A percentile compares a stretch with the other conserved stretches of the same genome.
Evolutionary conservation across 78 protist genomes (phyloP).

Genomic region (Dictyostelium capitatum): DNA sequence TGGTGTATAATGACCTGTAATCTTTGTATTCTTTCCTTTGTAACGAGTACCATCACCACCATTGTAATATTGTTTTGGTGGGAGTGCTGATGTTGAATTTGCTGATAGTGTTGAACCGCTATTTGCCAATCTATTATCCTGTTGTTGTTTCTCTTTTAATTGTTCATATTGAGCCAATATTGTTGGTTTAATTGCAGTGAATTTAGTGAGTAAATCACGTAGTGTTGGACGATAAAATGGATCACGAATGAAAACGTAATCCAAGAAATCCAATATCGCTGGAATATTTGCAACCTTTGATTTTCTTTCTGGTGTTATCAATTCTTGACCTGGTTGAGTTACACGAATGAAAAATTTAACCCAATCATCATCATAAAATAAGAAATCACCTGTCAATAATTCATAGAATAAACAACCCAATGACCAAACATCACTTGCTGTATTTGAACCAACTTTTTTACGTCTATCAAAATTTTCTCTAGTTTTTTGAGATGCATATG

Average conservation of each 20-base stretch:
- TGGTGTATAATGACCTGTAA: constrained; percentile 65
- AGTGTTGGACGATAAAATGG: constrained; percentile 87
- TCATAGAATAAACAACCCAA: constrained; percentile 94
- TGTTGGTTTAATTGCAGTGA: constrained; percentile 52
- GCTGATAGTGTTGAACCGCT: neutral
- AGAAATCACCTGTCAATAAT: constrained; percentile 92
- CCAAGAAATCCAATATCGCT: constrained; percentile 84
- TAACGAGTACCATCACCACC: constrained; percentile 78
- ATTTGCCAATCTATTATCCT: neutral
- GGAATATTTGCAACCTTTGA: constrained; percentile 51
- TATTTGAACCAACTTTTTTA: constrained; percentile 85
- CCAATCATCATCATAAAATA: constrained; percentile 94
- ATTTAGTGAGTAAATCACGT: constrained; percentile 68
- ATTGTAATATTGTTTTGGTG: constrained; percentile 41
- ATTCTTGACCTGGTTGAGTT: constrained; percentile 79
- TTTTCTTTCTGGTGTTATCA: constrained; percentile 68
- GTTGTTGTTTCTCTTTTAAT: neutral
- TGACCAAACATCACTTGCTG: constrained; percentile 94
- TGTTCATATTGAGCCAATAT: constrained; percentile 41
- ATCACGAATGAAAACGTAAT: constrained; percentile 88
- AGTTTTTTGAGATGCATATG: constrained; percentile 70
- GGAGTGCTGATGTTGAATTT: neutral
- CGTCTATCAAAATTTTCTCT: constrained; percentile 88
- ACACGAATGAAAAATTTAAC: constrained; percentile 91
- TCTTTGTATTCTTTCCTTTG: constrained; percentile 24